Percentiles rank a stretch among this genome's conserved stretches.
Evolutionary conservation across 2,329 filamentous ascomycete species (phyloP).

Genomic region (Raffaelea ambrosiae): DNA sequence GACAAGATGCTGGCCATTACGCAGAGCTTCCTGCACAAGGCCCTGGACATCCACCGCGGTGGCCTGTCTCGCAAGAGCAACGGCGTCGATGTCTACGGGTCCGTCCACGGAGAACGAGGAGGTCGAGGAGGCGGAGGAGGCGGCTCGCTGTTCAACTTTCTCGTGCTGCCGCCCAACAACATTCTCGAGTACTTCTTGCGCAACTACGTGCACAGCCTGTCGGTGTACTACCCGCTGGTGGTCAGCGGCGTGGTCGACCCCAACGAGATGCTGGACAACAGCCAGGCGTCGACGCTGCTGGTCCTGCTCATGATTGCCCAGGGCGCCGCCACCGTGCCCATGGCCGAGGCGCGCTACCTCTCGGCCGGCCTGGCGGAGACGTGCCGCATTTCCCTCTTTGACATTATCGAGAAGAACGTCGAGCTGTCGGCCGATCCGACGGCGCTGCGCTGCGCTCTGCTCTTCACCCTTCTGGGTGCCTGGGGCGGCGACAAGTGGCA

Average conservation of each 20-base stretch:
- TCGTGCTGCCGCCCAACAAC: constrained; percentile 56
- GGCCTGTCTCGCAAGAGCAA: constrained; percentile 22
- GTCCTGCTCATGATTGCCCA: constrained; percentile 66
- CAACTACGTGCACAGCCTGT: constrained; percentile 57
- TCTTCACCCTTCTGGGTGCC: constrained; percentile 59
- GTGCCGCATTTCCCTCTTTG: constrained; percentile 63
- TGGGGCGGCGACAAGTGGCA: constrained; percentile 74
- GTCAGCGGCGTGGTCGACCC: constrained; percentile 52
- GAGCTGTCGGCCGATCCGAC: constrained; percentile 58
- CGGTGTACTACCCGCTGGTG: constrained; percentile 57
- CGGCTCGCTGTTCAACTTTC: constrained; percentile 44
- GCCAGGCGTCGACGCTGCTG: constrained; percentile 56
- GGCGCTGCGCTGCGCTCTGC: constrained; percentile 55
- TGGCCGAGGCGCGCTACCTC: constrained; percentile 55
- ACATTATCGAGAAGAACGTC: constrained; percentile 63
- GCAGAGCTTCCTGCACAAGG: constrained; percentile 62
- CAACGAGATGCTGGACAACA: constrained; percentile 59
- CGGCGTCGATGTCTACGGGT: constrained; percentile 22
- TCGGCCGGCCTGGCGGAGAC: constrained; percentile 61
- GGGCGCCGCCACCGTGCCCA: constrained; percentile 58
- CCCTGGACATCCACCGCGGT: constrained; percentile 57
- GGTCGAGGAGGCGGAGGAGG: no score
- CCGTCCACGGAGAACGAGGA: no score
- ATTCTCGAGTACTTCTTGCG: constrained; percentile 60
- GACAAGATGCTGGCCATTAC: constrained; percentile 66